Percentiles rank a stretch among this genome's conserved stretches.
Evolutionary conservation across 805 yeast genomes (phyloP).

Genomic region (Metschnikowia bowlesiae): DNA sequence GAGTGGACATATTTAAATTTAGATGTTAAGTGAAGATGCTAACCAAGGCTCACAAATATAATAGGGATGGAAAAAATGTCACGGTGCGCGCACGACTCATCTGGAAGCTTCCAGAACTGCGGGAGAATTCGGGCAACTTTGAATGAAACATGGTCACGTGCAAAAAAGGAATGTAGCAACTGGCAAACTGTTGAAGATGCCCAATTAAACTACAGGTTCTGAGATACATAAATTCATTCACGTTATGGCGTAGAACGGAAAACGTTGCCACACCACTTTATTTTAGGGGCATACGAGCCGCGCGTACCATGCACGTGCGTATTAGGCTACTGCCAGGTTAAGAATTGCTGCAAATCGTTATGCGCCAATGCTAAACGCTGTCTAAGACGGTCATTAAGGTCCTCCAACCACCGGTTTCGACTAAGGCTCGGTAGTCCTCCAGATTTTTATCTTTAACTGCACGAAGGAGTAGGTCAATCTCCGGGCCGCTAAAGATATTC

Average conservation of each 20-base stretch:
- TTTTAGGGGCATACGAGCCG: background rate
- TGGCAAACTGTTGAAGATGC: background rate
- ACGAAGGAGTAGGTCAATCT: slow-evolving; percentile 45
- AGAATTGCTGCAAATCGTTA: background rate
- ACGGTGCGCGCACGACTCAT: slow-evolving; percentile 20
- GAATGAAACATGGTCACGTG: background rate
- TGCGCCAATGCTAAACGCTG: slow-evolving; percentile 15
- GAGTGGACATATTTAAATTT: slow-evolving; percentile 64
- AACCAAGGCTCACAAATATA: slow-evolving; percentile 1
- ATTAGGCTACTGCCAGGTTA: background rate
- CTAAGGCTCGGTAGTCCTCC: slow-evolving; percentile 46
- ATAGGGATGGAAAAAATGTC: slow-evolving; percentile 3
- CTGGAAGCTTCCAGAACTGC: slow-evolving; percentile 24
- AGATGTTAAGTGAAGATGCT: background rate
- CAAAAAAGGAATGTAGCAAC: background rate
- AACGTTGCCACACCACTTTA: background rate
- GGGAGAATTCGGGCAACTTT: background rate
- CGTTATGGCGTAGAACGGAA: background rate
- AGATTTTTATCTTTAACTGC: slow-evolving; percentile 42
- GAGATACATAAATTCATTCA: background rate
- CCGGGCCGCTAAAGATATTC: slow-evolving; percentile 55
- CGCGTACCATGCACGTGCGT: background rate
- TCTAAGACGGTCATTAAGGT: slow-evolving; percentile 56
- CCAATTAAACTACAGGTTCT: background rate
- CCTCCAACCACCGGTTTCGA: slow-evolving; percentile 77